Conservation (phyloP, 768 basidiomycete genomes). For the Hebeloma cylindrosporum region DNA sequence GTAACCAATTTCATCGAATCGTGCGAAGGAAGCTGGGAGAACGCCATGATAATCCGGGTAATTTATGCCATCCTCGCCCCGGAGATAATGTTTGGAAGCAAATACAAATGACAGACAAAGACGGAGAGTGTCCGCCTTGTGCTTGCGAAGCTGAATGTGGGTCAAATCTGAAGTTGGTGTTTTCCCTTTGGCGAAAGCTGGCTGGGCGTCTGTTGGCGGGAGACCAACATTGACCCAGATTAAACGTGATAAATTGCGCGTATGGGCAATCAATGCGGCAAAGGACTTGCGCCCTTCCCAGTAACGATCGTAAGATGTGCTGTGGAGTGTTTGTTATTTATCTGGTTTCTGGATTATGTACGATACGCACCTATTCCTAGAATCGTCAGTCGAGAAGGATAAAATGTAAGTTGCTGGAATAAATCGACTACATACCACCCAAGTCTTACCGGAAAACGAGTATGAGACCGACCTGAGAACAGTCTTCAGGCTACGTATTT, state of each 20-base stretch:
- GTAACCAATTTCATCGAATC: constrained; percentile 44
- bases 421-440: neutral
- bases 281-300: constrained; percentile 91
- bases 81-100: constrained; percentile 80
- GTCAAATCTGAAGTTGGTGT: constrained; percentile 46
- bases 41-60: constrained; percentile 67
- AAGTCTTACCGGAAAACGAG: constrained; percentile 74
- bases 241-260: constrained; percentile 74
- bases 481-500: constrained; percentile 1
- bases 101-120: constrained; percentile 71
- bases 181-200: constrained; percentile 50
- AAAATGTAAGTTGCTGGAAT: neutral
- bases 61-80: constrained; percentile 76
- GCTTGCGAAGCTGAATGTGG: constrained; percentile 51
- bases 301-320: constrained; percentile 84
- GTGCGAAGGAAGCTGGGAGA: constrained; percentile 60
- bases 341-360: neutral
- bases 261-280: constrained; percentile 65
- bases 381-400: neutral
- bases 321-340: neutral
- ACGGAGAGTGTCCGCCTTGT: constrained; percentile 71
- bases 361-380: constrained; percentile 63
- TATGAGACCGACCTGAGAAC: constrained; percentile 77
- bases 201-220: constrained; percentile 49
- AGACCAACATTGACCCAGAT: constrained; percentile 80